These are phyloP conservation scores for Chalciporus sphaerocephalus DNA, from an alignment of 768 basidiomycete genomes.

Conservation along the genomic window DNA sequence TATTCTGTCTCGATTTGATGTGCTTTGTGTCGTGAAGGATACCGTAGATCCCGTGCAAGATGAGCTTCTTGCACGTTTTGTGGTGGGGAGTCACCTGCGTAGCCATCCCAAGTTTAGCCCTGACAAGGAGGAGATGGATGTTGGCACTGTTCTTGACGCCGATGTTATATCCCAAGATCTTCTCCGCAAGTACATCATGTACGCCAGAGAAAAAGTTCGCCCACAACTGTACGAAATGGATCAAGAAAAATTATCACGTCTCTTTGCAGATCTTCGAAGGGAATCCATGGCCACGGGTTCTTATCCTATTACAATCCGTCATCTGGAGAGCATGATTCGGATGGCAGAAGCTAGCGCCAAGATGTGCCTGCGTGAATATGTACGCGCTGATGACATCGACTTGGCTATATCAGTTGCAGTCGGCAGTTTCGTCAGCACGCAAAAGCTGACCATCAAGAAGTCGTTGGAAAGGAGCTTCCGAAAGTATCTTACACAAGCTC, in stretches of 20 bases:
- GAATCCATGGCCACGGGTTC: constrained; percentile 98
- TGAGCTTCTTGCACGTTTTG: constrained; percentile 92
- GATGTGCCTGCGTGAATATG: constrained; percentile 96
- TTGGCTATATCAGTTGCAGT: constrained; percentile 95
- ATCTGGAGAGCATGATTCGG: constrained; percentile 97
- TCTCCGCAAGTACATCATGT: constrained; percentile 98
- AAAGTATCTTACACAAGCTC: constrained; percentile 93
- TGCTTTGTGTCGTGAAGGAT: constrained; percentile 97
- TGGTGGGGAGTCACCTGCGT: constrained; percentile 93
- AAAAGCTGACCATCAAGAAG: constrained; percentile 98
- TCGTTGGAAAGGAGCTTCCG: constrained; percentile 94
- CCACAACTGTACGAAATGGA: constrained; percentile 95
- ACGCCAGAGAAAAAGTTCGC: constrained; percentile 86
- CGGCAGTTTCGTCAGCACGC: constrained; percentile 90
- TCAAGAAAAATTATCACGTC: constrained; percentile 88
- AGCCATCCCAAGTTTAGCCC: constrained; percentile 92
- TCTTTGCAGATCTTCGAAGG: constrained; percentile 92
- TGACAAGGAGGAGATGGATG: constrained; percentile 86
- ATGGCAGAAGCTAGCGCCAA: constrained; percentile 99
- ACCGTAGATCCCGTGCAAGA: constrained; percentile 95
- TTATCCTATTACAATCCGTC: constrained; percentile 96
- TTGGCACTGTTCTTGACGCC: constrained; percentile 83
- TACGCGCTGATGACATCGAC: constrained; percentile 93
- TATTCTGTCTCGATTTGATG: constrained; percentile 96
- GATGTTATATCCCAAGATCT: constrained; percentile 98